Evolutionary conservation across 2,329 filamentous ascomycete species (phyloP).

Genomic region (Cadophora luteo-olivacea): DNA sequence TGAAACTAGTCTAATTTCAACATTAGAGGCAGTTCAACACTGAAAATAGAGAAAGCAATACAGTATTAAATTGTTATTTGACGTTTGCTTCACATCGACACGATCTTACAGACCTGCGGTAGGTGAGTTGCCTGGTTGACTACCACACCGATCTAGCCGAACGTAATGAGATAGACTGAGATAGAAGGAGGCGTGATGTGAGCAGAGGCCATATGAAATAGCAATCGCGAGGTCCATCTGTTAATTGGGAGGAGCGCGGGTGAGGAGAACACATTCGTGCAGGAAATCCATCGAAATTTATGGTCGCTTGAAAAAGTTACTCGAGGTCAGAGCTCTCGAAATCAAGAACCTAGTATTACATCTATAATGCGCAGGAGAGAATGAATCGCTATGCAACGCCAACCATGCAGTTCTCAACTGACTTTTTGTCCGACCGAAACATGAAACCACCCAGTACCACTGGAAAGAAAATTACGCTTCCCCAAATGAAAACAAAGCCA

Average conservation of each 20-base stretch:
- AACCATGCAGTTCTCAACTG: slow-evolving; percentile 24
- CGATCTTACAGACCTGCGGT: background rate
- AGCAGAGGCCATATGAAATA: too few species aligned
- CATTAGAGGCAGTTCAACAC: slow-evolving; percentile 31
- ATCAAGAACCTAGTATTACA: slow-evolving; percentile 25
- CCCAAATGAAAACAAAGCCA: background rate
- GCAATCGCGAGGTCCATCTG: too few species aligned
- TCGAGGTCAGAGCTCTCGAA: slow-evolving; percentile 11
- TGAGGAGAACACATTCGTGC: background rate
- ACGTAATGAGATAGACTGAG: too few species aligned
- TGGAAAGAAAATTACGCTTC: slow-evolving; percentile 4
- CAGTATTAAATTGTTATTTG: background rate
- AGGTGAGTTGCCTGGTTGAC: background rate
- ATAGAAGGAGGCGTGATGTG: too few species aligned
- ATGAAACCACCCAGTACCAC: background rate
- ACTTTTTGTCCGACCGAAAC: slow-evolving; percentile 5
- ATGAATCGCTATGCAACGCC: slow-evolving; percentile 34
- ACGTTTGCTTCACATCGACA: too few species aligned
- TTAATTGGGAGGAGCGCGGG: too few species aligned
- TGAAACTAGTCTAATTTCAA: slow-evolving; percentile 34
- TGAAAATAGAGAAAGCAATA: slow-evolving; percentile 6
- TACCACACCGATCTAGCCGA: too few species aligned
- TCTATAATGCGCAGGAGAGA: slow-evolving; percentile 22
- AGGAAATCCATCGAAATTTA: background rate
- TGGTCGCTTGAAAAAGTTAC: background rate